A percentile compares a stretch with the other conserved stretches of the same genome.
These are phyloP conservation scores for Lactifluus rugatus DNA, from an alignment of 768 basidiomycete species.

Conservation along the genomic window DNA sequence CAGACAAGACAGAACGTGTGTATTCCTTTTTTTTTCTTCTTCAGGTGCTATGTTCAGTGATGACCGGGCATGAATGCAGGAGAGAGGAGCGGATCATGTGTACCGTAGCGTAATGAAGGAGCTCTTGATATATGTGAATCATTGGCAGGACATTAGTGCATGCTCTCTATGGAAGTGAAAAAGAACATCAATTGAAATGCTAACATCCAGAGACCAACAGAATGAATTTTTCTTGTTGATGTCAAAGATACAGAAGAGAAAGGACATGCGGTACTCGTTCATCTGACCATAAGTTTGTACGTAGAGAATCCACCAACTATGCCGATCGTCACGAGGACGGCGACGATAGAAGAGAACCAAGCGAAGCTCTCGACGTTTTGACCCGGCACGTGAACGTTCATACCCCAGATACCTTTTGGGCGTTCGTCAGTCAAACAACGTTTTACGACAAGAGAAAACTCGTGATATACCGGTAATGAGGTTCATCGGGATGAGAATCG, in stretches of 20 bases:
- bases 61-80: neutral
- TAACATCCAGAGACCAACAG: neutral
- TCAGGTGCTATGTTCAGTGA: neutral
- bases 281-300: constrained; percentile 57
- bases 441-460: neutral
- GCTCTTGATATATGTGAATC: neutral
- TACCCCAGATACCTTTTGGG: constrained; percentile 77
- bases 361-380: constrained; percentile 53
- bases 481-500: constrained; percentile 95
- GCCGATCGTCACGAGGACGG: constrained; percentile 70
- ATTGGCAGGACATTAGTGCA: neutral
- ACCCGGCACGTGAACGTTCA: constrained; percentile 97
- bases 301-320: constrained; percentile 70
- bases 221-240: neutral
- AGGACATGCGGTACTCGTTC: neutral
- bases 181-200: neutral
- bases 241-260: neutral
- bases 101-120: neutral
- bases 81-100: neutral
- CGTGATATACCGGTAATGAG: constrained; percentile 76
- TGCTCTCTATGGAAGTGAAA: neutral
- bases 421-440: neutral
- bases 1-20: neutral
- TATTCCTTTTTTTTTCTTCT: neutral
- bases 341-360: constrained; percentile 90